Base-by-base conservation (phyloP, 345 rosid species). In the Zanthoxylum bungeanum region DNA sequence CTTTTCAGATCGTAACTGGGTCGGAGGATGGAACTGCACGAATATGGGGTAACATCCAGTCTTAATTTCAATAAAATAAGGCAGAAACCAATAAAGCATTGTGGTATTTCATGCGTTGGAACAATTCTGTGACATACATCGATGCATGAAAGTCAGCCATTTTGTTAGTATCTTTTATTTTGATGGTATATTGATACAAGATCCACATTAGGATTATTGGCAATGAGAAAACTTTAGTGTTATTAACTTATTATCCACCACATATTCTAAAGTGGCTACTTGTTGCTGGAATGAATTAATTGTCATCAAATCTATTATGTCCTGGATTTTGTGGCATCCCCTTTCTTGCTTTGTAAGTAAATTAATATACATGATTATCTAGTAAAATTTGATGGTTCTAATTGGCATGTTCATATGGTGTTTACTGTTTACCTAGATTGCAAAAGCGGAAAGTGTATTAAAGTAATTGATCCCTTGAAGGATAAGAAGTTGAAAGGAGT, bases 11-110 rank as follows among this genome's bases (percentile, higher is more conserved):
- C 59, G 73, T 95, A 79, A 92, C 97, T 69, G 97, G 98, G 71
- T 95, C 99, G 5, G 99, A 95, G 82, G 99, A 95, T 85, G 98
- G 99, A 61, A 89, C 96, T 74, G 93, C 91, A 77, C 77, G 94
- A 75, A 77, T 95, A 49, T 95, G 99, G 99, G 99, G 99, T 95
- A 95, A 73, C 22, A 22, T 5, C 44, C 21, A 36, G 47, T 69
- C 58, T 49, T 58, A n/a, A 49, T 68, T 64, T 64, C 36, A 49
- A 36, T 58, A 34, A 34, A 47, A 22, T 68, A 36, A 0, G 33
- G 49, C 59, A 36, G 25, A 40, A 24, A 24, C 6, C 25, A 6
- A 25, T 11, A 42, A 17, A 22, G 25, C 24, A 50, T 76, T 49
- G 60, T 51, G 34, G 39, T 11, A 12, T 25, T 27, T 57, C 7